Base-by-base conservation (phyloP, 1,139 yeast genomes). In the Protomyces macrosporus region DNA sequence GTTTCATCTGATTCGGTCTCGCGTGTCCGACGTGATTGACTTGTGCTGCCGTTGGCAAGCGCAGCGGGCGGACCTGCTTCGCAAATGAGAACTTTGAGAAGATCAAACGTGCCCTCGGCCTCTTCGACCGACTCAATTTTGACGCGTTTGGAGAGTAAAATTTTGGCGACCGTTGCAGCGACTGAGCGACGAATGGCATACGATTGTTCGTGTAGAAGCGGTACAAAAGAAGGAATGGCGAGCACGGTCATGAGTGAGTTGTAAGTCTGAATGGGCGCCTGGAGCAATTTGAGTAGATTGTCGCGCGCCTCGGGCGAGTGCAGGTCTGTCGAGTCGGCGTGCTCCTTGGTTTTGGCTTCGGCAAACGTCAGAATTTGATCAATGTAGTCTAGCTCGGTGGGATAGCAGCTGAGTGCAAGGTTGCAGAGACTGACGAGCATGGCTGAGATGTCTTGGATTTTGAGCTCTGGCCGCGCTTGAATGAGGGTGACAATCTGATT, bases 391-490 rank as follows among this genome's bases (percentile, higher is more conserved):
- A 79, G 79, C 66, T 84, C 81, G 0, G 80, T 77, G 1, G 90
- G 88, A 70, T 88, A 88, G 76, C 86, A 88, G 7, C 82, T 79
- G 60, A 88, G 77, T 0, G 90, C 80, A 52, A 91, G 75, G 67
- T 82, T 82, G 60, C 87, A 80, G 51, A 88, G 80, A 14, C 88
- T 83, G 65, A 84, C 85, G 56, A 90, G 77, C 37, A 90, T 78
- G 0, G 82, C 79, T 5, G 89, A 81, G 65, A 84, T 84, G 68
- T 88, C 95, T 55, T 82, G 84, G 32, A 83, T 72, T 0, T 90
- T 78, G 35, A 90, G 75, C 60, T 86, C 87, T 0, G 89, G 86
- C 65, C 87, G 84, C 6, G 79, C 74, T 60, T 79, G 79, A 71
- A 88, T 86, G 53, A 86, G 74, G 65, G 78, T 73, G 60, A 68